Conservation (phyloP, 768 basidiomycete species). For the Infundibulicybe gibba region DNA sequence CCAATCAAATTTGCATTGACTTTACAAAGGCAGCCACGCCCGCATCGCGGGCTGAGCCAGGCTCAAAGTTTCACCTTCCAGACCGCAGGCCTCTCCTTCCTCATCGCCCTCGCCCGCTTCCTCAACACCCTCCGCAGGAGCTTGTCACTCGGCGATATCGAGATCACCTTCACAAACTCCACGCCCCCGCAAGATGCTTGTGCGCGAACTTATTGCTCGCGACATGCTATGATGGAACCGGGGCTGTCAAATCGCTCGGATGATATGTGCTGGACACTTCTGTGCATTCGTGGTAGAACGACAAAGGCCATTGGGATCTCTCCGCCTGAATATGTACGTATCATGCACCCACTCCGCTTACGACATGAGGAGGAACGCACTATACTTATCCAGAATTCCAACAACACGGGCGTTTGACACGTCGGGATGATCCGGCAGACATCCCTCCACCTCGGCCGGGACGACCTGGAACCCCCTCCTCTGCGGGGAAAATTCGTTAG, state of each 20-base stretch:
- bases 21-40: too few species aligned
- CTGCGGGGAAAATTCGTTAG: conserved; percentile 39
- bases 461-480: conserved; percentile 73
- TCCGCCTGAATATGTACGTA: conserved; percentile 33
- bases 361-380: conserved; percentile 24
- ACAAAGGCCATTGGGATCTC: conserved; percentile 72
- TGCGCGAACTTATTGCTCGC: conserved; percentile 52
- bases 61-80: too few species aligned
- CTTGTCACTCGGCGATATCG: conserved; percentile 64
- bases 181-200: conserved; percentile 61
- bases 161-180: conserved; percentile 49
- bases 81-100: not conserved
- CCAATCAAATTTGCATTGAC: too few species aligned
- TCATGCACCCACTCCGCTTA: not conserved
- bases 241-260: too few species aligned
- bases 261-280: too few species aligned
- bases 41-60: too few species aligned
- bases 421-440: conserved; percentile 54
- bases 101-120: conserved; percentile 37
- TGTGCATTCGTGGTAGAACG: conserved; percentile 42
- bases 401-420: conserved; percentile 63
- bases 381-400: conserved; percentile 63
- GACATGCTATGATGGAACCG: conserved; percentile 55
- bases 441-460: conserved; percentile 70
- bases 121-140: conserved; percentile 45